Base-by-base conservation (phyloP, 2,329 filamentous ascomycete species). In the Colletotrichum eleusines region DNA sequence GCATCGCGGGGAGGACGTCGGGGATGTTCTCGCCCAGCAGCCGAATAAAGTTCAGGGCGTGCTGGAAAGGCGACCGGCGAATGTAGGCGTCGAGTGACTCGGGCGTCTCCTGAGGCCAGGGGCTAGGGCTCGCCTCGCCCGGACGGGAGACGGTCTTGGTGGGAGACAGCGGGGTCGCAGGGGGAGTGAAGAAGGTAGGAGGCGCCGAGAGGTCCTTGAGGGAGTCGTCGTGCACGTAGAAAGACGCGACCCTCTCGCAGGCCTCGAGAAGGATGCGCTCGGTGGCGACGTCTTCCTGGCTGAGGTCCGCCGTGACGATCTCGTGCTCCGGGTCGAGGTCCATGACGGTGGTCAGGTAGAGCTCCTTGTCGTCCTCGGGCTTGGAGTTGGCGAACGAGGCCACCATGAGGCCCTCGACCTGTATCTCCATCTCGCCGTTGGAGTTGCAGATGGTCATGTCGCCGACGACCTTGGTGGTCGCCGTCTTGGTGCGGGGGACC, bases 241-340 rank as follows among this genome's bases (percentile, higher is more conserved):
- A 81, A 0, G 77, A 74, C 11, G 78, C 78, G 5, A 84, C 80
- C 14, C 79, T 76, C 20, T 78, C 75, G 61, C 80, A 83, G 58
- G 76, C 80, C 73, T 84, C 80, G 5, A 76, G 60, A 0, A 84
- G 73, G 3, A 76, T 71, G 3, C 69, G 70, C 54, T 72, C 66
- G 23, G 74, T 77, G 1, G 73, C 63, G 0, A 26, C 54, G 12
- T 61, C 61, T 0, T 64, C 33, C 1, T 48, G 72, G 5, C 61
- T 28, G 18, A 67, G 14, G 2, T 73, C 61, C 2, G 69, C 57
- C 0, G 58, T 60, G 4, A 81, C 71, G 18, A 85, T 81, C 51
- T 80, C 78, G 40, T 82, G 76, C 16, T 81, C 81, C 0, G 83
- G 83, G 57, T 85, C 83, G 5, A 83, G 31, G n/a, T 82, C 79